Conservation (phyloP, 2,329 filamentous ascomycete genomes). For the Lomentospora prolificans region DNA sequence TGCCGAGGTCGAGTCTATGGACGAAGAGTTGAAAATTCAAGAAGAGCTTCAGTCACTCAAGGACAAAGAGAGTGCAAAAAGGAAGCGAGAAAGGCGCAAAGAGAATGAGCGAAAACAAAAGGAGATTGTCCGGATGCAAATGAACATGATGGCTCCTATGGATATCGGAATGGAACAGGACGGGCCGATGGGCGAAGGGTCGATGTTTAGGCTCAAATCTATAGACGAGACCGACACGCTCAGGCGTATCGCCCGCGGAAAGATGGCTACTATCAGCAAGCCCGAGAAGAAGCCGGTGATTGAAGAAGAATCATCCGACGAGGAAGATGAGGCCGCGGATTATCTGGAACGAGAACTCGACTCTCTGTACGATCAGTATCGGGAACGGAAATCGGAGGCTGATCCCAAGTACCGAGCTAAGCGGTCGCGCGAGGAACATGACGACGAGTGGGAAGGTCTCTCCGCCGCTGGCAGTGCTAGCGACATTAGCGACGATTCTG, state of each 20-base stretch:
- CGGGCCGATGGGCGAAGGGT: conserved; percentile 66
- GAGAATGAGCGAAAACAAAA: conserved; percentile 93
- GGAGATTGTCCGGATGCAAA: conserved; percentile 90
- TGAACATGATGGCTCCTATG: conserved; percentile 92
- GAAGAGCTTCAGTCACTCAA: conserved; percentile 76
- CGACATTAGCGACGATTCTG: conserved; percentile 44
- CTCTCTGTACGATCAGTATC: conserved; percentile 75
- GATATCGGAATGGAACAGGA: conserved; percentile 89
- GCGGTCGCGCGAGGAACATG: conserved; percentile 70
- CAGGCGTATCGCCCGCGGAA: conserved; percentile 54
- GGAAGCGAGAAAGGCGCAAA: conserved; percentile 72
- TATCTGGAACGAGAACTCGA: conserved; percentile 78
- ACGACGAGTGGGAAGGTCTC: conserved; percentile 89
- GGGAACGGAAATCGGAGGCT: conserved; percentile 64
- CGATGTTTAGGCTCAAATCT: conserved; percentile 78
- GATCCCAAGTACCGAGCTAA: conserved; percentile 90
- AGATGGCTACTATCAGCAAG: conserved; percentile 61
- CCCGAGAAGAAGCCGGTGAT: conserved; percentile 37
- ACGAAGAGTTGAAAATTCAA: conserved; percentile 85
- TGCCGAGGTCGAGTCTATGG: conserved; percentile 78
- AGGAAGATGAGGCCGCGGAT: conserved; percentile 72
- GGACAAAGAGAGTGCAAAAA: conserved; percentile 66
- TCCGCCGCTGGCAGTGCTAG: conserved; percentile 58
- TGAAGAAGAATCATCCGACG: conserved; percentile 49
- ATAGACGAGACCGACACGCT: conserved; percentile 64